A percentile compares a stretch with the other conserved stretches of the same genome.
Evolutionary conservation across 1,284 basidiomycete genomes (phyloP).

Genomic region (Xerocomus minutiporus): DNA sequence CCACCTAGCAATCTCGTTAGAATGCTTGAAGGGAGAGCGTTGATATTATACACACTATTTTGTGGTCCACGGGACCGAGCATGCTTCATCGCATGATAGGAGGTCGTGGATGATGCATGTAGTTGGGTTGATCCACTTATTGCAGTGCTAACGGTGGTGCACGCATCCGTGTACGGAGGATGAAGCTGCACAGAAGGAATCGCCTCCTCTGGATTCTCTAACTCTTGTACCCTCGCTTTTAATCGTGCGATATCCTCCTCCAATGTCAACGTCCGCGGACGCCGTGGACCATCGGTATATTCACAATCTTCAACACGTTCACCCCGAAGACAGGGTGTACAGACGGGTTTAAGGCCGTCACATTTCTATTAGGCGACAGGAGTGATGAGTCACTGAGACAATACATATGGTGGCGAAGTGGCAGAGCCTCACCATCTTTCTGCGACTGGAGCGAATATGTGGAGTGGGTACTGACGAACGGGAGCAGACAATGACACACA

Average conservation of each 20-base stretch:
- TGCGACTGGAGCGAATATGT: constrained; percentile 24
- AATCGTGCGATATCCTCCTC: constrained; percentile 38
- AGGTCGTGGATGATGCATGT: not conserved
- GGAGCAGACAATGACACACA: constrained; percentile 7
- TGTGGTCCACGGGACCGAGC: not conserved
- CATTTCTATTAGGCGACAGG: constrained; percentile 33
- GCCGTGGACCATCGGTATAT: constrained; percentile 36
- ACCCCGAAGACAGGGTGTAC: constrained; percentile 34
- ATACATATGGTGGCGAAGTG: too few relatives aligned
- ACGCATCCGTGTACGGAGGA: constrained; percentile 28
- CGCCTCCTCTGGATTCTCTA: constrained; percentile 33
- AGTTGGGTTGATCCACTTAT: not conserved
- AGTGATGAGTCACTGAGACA: not conserved
- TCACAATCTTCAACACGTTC: constrained; percentile 40
- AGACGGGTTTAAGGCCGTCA: constrained; percentile 38
- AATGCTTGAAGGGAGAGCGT: not conserved
- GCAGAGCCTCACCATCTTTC: constrained; percentile 35
- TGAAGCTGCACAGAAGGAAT: constrained; percentile 28
- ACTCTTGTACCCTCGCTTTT: constrained; percentile 34
- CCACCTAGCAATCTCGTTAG: not conserved
- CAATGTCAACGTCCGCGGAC: constrained; percentile 35
- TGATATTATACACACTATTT: constrained; percentile 5
- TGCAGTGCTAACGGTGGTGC: not conserved
- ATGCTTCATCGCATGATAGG: not conserved
- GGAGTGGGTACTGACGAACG: not conserved